Conservation (phyloP, 345 rosid genomes). For the Gossypium sturtianum region DNA sequence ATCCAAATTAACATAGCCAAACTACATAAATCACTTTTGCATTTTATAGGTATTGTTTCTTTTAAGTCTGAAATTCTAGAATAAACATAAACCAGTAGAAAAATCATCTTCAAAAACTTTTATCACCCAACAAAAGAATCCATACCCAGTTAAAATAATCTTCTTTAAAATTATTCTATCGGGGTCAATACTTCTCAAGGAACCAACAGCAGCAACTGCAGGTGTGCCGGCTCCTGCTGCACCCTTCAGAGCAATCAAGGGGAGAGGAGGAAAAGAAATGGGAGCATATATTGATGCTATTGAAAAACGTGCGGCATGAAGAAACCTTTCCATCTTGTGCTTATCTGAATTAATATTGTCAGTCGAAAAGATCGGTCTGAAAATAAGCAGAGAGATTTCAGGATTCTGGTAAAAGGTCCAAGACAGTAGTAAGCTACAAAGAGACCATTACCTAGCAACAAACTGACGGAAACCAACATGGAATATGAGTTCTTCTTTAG, state of each 20-base stretch:
- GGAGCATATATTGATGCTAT: constrained; percentile 86
- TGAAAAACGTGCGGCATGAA: constrained; percentile 73
- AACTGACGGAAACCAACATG: constrained; percentile 95
- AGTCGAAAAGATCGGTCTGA: constrained; percentile 84
- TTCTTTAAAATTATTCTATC: constrained; percentile 78
- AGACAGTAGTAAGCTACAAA: constrained; percentile 7
- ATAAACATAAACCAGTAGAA: background rate
- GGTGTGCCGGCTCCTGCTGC: constrained; percentile 39
- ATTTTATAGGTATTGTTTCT: background rate
- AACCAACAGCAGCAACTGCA: constrained; percentile 81
- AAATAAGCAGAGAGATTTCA: constrained; percentile 1
- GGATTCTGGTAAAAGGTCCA: constrained; percentile 7
- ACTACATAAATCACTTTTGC: background rate
- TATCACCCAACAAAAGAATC: background rate
- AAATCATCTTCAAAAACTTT: background rate
- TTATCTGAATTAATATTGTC: constrained; percentile 76
- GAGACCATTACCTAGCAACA: constrained; percentile 56
- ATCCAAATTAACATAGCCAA: background rate
- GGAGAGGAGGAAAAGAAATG: constrained; percentile 76
- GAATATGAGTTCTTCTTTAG: constrained; percentile 85
- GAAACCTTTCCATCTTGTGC: constrained; percentile 97
- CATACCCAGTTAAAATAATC: constrained; percentile 88
- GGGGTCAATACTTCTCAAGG: constrained; percentile 75
- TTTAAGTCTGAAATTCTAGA: background rate
- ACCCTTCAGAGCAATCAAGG: constrained; percentile 68